Conservation (phyloP, 306 rosid species). For the Trifolium dubium region DNA sequence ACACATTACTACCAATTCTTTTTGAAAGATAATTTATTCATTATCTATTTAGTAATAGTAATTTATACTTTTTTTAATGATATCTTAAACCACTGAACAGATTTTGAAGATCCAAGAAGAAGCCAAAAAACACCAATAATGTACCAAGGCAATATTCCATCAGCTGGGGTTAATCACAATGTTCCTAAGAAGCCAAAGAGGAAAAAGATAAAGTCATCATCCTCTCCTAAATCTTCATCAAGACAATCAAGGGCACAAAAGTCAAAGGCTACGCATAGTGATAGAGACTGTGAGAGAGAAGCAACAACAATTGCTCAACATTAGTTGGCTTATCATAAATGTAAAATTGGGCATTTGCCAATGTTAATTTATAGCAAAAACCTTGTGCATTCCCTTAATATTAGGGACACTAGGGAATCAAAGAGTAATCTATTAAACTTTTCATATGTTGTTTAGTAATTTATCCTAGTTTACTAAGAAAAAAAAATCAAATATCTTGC, state of each 20-base stretch:
- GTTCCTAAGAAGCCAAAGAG: slow-evolving; percentile 61
- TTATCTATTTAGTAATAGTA: too few species aligned
- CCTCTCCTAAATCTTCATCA: slow-evolving; percentile 44
- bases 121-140: slow-evolving; percentile 46
- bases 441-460: too few species aligned
- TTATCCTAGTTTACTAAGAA: too few species aligned
- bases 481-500: too few species aligned
- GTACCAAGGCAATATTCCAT: slow-evolving; percentile 46
- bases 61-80: not conserved
- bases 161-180: slow-evolving; percentile 46
- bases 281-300: slow-evolving; percentile 37
- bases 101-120: slow-evolving; percentile 49
- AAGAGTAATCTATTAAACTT: too few species aligned
- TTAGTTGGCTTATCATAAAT: slow-evolving; percentile 28
- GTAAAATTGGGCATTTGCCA: not conserved
- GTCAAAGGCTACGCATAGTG: slow-evolving; percentile 48
- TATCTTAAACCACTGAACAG: slow-evolving; percentile 41
- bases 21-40: too few species aligned
- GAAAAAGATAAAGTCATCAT: slow-evolving; percentile 53
- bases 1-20: too few species aligned
- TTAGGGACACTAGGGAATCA: too few species aligned
- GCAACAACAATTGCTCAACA: slow-evolving; percentile 45
- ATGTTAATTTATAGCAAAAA: slow-evolving; percentile 43
- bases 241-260: slow-evolving; percentile 59
- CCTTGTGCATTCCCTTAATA: too few species aligned